Base-by-base conservation (phyloP, 2,329 filamentous ascomycete genomes). In the Exophiala oligosperma region DNA sequence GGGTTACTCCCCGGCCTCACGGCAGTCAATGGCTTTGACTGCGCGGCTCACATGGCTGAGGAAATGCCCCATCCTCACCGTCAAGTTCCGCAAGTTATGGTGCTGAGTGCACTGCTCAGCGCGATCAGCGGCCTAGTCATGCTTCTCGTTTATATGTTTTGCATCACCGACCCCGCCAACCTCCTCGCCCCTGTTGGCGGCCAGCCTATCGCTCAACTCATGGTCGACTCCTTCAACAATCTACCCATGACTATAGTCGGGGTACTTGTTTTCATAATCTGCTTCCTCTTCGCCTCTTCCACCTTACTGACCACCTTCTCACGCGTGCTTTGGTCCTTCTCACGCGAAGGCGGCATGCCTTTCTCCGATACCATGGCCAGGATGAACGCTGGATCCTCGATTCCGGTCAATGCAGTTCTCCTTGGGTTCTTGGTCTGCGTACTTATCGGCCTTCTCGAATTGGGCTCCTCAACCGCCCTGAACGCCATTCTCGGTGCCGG, bases 71-170 rank as follows among this genome's bases (percentile, higher is more conserved):
- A 59, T 28, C 62, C 60, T 4, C 23, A 17, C 4, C 29, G 44
- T 17, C 38, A 56, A 21, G 38, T 64, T 4, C 62, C 62, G 11
- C 57, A 50, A 29, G 54, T 64, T n/a, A 58, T 64, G 40, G 24
- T 63, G 4, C 55, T 51, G 1, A 41, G 38, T 2, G 11, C 29
- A 4, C 12, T 47, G 1, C 21, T 61, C n/a, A 46, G 49, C n/a
- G 32, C 29, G 5, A 9, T 61, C 14, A 21, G 28, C 3, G 62
- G 52, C 1, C 29, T 64, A 6, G 41, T 49, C 1, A 64, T 64
- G 62, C 52, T 63, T 32, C 14, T 64, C 12, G 55, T 54, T 14
- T 67, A 43, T 38, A 35, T 8, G 50, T 60, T 54, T 38, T 63
- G 57, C 38, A 51, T 24, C 49, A 41, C 50, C 11, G 32, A 61